A percentile compares a stretch with the other conserved stretches of the same genome.
Evolutionary conservation across 2,329 filamentous ascomycete genomes (phyloP).

Genomic region (Lecanicillium sp.): DNA sequence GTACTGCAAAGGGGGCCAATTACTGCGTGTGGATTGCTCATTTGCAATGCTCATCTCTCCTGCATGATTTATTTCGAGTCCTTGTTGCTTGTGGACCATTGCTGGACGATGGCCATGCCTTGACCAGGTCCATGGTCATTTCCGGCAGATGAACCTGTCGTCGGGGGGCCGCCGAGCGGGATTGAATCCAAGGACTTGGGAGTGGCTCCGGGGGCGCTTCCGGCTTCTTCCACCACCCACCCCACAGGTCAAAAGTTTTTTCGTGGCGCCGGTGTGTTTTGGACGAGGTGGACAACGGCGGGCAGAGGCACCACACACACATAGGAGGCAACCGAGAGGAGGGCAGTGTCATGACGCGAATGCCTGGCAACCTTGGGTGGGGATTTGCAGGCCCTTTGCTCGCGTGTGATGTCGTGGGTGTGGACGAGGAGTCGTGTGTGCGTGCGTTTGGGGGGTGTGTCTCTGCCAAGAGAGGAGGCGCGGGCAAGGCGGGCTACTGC

Average conservation of each 20-base stretch:
- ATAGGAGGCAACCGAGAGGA: no score
- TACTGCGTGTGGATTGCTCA: background rate
- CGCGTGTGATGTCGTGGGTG: background rate
- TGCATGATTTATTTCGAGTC: background rate
- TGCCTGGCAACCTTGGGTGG: constrained; percentile 1
- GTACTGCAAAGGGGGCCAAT: no score
- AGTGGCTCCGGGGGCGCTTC: constrained; percentile 4
- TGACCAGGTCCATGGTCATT: constrained; percentile 1
- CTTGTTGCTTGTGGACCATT: background rate
- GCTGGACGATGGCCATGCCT: background rate
- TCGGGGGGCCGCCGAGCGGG: constrained; percentile 1
- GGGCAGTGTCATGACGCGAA: constrained; percentile 1
- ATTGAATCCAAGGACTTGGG: constrained; percentile 4
- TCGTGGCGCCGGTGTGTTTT: no score
- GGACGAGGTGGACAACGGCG: no score
- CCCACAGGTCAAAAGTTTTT: constrained; percentile 1
- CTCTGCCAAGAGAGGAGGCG: no score
- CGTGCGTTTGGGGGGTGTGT: background rate
- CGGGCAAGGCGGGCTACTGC: no score
- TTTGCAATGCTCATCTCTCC: constrained; percentile 5
- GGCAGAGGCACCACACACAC: no score
- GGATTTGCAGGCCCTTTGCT: background rate
- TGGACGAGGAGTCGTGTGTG: background rate
- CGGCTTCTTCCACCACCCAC: constrained; percentile 9
- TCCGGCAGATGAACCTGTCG: constrained; percentile 7